Evolutionary conservation across 257 asterid genomes (phyloP), one percentile per base, ranked within the genome.

Genomic region (Hygrophila difformis): DNA sequence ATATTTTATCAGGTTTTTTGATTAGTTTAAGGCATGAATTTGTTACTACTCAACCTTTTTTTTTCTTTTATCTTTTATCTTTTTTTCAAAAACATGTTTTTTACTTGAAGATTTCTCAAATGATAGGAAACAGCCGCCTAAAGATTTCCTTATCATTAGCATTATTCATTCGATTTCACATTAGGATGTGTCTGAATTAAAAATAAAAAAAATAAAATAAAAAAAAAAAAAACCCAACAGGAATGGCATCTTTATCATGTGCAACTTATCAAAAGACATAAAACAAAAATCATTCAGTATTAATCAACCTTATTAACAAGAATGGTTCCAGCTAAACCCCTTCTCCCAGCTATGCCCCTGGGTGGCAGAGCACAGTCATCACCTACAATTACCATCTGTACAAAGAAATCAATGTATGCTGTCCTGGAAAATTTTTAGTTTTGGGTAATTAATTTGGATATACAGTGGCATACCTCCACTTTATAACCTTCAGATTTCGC

Each of bases 291-390:
- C n/a, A n/a, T n/a, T n/a, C n/a, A n/a, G n/a, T n/a, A n/a, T n/a
- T 15, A 44, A 70, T 44, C 60, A 59, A 89, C 98, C 96, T 89
- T 89, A 58, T 86, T 82, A 62, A 89, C 93, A 54, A 89, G 85
- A 74, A 89, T 60, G 22, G 96, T 82, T 64, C 96, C 98, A 56
- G 98, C 98, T 65, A 89, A 74, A 70, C 96, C 98, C 70, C 98
- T 82, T 75, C 98, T 73, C 57, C 98, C 98, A 74, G 88, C 94
- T 61, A 89, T 76, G 68, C 98, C 98, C 68, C 98, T 73, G n/a
- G 96, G 94, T 58, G 96, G 98, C 60, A 89, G 68, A 59, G 96
- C 96, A 68, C 98, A 89, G 60, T 89, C 98, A 72, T 89, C 98
- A 45, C 93, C 98, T 58, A 89, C 89, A 55, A 86, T 89, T 37